These are phyloP conservation scores for Zygoascus flipseniorum DNA, from an alignment of 805 yeast species.

Conservation along the genomic window DNA sequence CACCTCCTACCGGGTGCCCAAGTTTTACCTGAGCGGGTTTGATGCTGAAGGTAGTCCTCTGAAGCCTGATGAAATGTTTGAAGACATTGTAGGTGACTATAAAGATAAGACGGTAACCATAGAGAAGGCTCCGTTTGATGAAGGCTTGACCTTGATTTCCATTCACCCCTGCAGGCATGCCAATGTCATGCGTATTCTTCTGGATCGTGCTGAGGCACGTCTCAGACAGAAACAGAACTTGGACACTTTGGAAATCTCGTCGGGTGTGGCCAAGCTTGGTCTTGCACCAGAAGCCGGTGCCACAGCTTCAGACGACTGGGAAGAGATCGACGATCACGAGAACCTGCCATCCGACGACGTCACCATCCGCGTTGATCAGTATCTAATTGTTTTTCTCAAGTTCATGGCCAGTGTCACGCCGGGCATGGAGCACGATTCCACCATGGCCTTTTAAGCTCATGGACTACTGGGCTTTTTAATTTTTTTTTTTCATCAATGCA, in stretches of 20 bases:
- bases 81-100: constrained; percentile 86
- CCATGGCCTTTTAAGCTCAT: constrained; percentile 55
- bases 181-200: constrained; percentile 81
- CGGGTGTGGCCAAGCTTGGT: constrained; percentile 41
- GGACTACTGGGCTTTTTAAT: neutral
- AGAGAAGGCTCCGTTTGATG: constrained; percentile 80
- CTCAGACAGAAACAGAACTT: constrained; percentile 16
- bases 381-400: constrained; percentile 78
- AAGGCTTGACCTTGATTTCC: constrained; percentile 66
- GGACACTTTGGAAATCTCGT: constrained; percentile 14
- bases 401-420: constrained; percentile 97
- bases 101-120: constrained; percentile 94
- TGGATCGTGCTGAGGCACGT: constrained; percentile 57
- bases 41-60: constrained; percentile 77
- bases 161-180: constrained; percentile 97
- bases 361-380: constrained; percentile 80
- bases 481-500: neutral
- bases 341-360: constrained; percentile 21
- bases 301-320: constrained; percentile 42
- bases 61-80: constrained; percentile 84
- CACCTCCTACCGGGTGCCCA: constrained; percentile 92
- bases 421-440: constrained; percentile 93
- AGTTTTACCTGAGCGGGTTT: constrained; percentile 85
- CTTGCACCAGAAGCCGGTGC: constrained; percentile 20
- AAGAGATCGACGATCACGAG: constrained; percentile 37